Base-by-base conservation (phyloP, 1,284 basidiomycete species). In the Paramarasmius palmivorus region DNA sequence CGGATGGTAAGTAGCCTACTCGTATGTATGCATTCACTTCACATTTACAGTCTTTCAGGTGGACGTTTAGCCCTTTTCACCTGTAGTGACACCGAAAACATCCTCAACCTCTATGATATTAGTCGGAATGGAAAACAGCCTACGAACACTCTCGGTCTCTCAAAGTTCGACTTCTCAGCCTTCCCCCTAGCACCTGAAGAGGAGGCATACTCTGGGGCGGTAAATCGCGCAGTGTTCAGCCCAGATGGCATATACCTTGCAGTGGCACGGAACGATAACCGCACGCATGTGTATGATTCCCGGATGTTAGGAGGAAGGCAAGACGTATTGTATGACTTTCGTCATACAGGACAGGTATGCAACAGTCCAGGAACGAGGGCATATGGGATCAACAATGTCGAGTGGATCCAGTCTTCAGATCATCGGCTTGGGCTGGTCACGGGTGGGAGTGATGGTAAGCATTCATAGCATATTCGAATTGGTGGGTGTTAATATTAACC, bases 221-320 rank as follows among this genome's bases (percentile, higher is more conserved):
- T 88, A 32, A 81, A 74, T 44, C 63, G 64, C 44, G 74, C 79
- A 15, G 60, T 69, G 1, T 84, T 82, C 63, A 86, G 84, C 60
- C 76, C 84, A 0, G 86, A 88, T 58, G 79, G 78, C 6, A 65
- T 81, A 4, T 81, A 82, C 58, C 70, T 90, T 4, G 83, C 85
- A 3, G 60, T 85, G 4, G 83, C 75, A 5, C 74, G 86, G 40
- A 81, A 66, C 41, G 85, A 90, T 62, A 85, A 88, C 58, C 63
- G 63, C 34, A 68, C 74, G 0, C 81, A 87, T 53, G 63, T 90
- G 1, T 90, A 88, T 58, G 87, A 90, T 62, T 62, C 75, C 6
- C 78, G 88, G 10, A 81, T 75, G 62, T 61, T 86, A 15, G 62
- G 67, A 15, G n/a, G n/a, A n/a, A n/a, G n/a, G n/a, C 69, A 71